These are phyloP conservation scores for Orbilia quercus DNA, from an alignment of 2,329 filamentous ascomycete genomes.

Conservation along the genomic window DNA sequence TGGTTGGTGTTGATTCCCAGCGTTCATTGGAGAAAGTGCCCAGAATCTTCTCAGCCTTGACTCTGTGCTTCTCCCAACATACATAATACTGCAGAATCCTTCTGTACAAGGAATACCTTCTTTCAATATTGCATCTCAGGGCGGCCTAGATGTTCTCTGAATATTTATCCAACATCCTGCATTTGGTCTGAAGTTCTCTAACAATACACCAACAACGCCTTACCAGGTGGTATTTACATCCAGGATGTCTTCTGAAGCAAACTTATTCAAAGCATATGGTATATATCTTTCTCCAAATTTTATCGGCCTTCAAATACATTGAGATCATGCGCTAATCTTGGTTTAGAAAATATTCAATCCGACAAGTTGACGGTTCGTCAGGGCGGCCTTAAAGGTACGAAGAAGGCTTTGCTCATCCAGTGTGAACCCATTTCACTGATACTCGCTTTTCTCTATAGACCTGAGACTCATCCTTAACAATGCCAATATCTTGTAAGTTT, in stretches of 20 bases:
- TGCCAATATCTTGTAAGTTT: slow-evolving; percentile 54
- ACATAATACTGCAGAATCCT: too few species aligned
- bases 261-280: slow-evolving; percentile 42
- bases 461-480: slow-evolving; percentile 57
- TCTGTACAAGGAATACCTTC: too few species aligned
- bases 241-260: slow-evolving; percentile 48
- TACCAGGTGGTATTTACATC: not conserved
- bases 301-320: not conserved
- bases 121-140: too few species aligned
- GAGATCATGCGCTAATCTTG: too few species aligned
- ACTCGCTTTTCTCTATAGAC: slow-evolving; percentile 46
- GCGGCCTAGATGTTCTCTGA: too few species aligned
- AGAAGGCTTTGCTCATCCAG: not conserved
- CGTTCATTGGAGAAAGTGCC: not conserved
- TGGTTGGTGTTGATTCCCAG: not conserved
- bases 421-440: slow-evolving; percentile 3
- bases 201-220: not conserved
- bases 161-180: too few species aligned
- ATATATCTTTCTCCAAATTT: not conserved
- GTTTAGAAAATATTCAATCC: slow-evolving; percentile 57
- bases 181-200: too few species aligned
- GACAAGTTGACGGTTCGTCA: slow-evolving; percentile 57
- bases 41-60: slow-evolving; percentile 4
- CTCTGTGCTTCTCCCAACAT: too few species aligned
- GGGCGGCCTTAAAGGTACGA: slow-evolving; percentile 56